These are phyloP conservation scores for Penicillium sp. DNA, from an alignment of 2,329 filamentous ascomycete species.

Conservation along the genomic window DNA sequence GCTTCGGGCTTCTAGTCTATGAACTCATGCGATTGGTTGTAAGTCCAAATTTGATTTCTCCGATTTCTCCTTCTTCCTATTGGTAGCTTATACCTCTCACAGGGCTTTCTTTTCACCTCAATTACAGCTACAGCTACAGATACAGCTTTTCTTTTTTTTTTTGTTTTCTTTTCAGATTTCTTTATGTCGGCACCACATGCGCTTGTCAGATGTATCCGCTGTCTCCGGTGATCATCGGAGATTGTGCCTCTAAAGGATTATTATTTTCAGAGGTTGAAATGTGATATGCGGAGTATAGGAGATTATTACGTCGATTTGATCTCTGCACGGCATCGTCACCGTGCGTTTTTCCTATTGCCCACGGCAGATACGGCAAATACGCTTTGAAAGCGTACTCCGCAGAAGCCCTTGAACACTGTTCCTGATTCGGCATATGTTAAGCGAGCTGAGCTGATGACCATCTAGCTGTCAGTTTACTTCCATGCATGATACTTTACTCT, in stretches of 20 bases:
- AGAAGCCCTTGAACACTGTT: background rate
- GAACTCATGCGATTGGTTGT: constrained; percentile 13
- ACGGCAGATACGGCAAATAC: background rate
- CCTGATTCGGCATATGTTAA: background rate
- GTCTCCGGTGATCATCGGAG: constrained; percentile 6
- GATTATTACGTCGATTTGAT: background rate
- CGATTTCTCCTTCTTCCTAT: constrained; percentile 8
- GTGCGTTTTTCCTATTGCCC: background rate
- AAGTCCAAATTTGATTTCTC: constrained; percentile 11
- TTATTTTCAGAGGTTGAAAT: background rate
- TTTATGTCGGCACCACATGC: background rate
- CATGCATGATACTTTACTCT: constrained; percentile 4
- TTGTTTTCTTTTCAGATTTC: background rate
- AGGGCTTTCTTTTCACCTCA: constrained; percentile 6
- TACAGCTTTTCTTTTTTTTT: no score
- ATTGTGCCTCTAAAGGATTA: background rate
- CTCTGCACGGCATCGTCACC: background rate
- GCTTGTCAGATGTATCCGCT: constrained; percentile 4
- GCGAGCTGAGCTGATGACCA: constrained; percentile 10
- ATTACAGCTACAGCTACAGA: background rate
- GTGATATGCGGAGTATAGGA: background rate
- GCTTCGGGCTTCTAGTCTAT: constrained; percentile 8
- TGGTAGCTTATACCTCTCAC: constrained; percentile 10
- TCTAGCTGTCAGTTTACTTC: constrained; percentile 8
- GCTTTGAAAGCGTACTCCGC: background rate